Conservation (phyloP, 257 asterid genomes). For the Oldenlandia corymbosa region DNA sequence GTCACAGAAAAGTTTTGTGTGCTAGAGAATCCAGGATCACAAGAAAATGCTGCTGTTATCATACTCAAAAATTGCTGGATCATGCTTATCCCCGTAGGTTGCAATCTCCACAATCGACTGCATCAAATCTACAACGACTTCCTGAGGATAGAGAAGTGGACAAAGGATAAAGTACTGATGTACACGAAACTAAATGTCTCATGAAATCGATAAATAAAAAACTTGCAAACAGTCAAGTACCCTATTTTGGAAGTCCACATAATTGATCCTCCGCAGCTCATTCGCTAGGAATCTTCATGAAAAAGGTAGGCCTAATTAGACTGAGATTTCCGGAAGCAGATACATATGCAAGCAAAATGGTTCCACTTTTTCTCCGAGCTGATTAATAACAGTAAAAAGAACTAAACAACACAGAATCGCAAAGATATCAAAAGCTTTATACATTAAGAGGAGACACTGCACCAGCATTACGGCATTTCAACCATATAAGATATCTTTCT, state of each 20-base stretch:
- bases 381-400: too few relatives aligned
- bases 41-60: background rate
- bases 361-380: background rate
- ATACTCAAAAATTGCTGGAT: slow-evolving; percentile 21
- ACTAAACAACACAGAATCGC: too few relatives aligned
- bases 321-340: background rate
- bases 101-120: slow-evolving; percentile 22
- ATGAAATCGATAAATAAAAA: background rate
- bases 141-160: slow-evolving; percentile 3
- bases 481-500: too few relatives aligned
- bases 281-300: slow-evolving; percentile 8
- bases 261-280: slow-evolving; percentile 14
- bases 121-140: slow-evolving; percentile 16
- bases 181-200: background rate
- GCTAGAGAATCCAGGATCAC: slow-evolving; percentile 2
- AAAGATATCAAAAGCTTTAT: too few relatives aligned
- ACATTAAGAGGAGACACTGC: too few relatives aligned
- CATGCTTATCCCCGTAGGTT: slow-evolving; percentile 17
- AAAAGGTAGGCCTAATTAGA: background rate
- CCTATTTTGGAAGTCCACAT: slow-evolving; percentile 16
- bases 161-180: background rate
- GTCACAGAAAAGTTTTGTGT: background rate
- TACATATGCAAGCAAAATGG: background rate
- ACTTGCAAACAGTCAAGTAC: slow-evolving; percentile 3
- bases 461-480: too few relatives aligned